Conservation (phyloP, 306 rosid genomes). For the Ormosia semicastrata region DNA sequence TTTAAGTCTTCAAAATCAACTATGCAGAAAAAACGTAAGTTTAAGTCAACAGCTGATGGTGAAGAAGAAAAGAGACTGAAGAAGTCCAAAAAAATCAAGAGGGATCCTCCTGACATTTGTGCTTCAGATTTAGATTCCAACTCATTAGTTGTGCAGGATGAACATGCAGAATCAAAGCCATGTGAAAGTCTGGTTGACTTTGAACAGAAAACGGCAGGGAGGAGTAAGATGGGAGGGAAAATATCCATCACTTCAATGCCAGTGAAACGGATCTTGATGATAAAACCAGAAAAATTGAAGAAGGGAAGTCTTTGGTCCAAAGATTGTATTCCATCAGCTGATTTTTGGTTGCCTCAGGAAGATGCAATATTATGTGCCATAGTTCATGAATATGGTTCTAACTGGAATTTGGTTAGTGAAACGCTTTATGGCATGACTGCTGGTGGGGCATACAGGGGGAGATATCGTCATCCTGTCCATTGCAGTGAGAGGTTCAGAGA, state of each 20-base stretch:
- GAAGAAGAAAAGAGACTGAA: constrained; percentile 59
- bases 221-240: constrained; percentile 88
- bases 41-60: constrained; percentile 41
- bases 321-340: constrained; percentile 90
- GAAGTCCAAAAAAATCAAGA: constrained; percentile 83
- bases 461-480: constrained; percentile 94
- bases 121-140: constrained; percentile 62
- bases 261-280: constrained; percentile 68
- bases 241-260: constrained; percentile 89
- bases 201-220: constrained; percentile 67
- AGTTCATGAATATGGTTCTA: constrained; percentile 91
- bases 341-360: constrained; percentile 89
- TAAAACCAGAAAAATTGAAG: constrained; percentile 87
- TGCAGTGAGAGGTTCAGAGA: constrained; percentile 97
- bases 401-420: constrained; percentile 94
- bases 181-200: constrained; percentile 51
- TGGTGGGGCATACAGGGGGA: constrained; percentile 89
- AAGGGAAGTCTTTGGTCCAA: constrained; percentile 80
- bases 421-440: constrained; percentile 74
- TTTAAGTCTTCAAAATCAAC: constrained; percentile 51
- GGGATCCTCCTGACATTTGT: constrained; percentile 49
- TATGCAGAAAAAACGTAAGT: constrained; percentile 69
- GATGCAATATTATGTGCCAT: constrained; percentile 92
- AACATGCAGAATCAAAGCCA: constrained; percentile 52
- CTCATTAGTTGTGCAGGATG: constrained; percentile 54